Base-by-base conservation (phyloP, 2,329 filamentous ascomycete species). In the Phoma sp. region DNA sequence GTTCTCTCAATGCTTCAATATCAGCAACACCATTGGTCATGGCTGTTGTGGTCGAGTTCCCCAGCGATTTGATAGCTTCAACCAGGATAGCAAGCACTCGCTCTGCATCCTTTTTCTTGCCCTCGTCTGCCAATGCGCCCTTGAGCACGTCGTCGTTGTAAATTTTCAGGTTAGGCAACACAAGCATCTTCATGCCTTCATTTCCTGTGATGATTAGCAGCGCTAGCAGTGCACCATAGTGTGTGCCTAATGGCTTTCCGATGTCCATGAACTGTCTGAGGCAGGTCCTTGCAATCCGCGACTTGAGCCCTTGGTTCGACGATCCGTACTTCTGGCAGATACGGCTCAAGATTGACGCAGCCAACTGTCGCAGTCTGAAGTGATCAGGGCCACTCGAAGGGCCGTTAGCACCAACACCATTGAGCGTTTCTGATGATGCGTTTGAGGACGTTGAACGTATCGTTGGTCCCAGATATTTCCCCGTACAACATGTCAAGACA, bases 201-300 rank as follows among this genome's bases (percentile, higher is more conserved):
- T 81, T 68, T 9, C 87, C 92, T 21, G 92, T 92, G 20, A 96
- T 88, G 1, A 88, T 86, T 2, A 88, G 83, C 2, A 99, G 80
- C 1, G 93, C 93, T 25, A 87, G 84, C 18, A 99, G 83, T 6
- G 93, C 92, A 37, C 95, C 95, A 71, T 95, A 99, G 67, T 96
- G 91, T 1, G 93, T 89, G 1, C 90, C 87, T 0, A 92, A 84
- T 0, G 92, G 87, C 69, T 93, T 92, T 36, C 87, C 86, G 0
- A 92, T 91, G 67, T 97, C 93, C 25, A 99, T 84, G 74, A 97
- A 93, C 67, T 90, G 87, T 77, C 96, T 96, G 28, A 98, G 84
- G 68, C 92, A 97, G 0, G 93, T 95, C n/a, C 95, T 85, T 4
- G 92, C 93, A 25, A 99, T 87, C 60, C 96, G 91, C 2, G 93